phyloP scores from a whole-genome alignment of 1,139 yeast species.

The Scheffersomyces insectosa region DNA sequence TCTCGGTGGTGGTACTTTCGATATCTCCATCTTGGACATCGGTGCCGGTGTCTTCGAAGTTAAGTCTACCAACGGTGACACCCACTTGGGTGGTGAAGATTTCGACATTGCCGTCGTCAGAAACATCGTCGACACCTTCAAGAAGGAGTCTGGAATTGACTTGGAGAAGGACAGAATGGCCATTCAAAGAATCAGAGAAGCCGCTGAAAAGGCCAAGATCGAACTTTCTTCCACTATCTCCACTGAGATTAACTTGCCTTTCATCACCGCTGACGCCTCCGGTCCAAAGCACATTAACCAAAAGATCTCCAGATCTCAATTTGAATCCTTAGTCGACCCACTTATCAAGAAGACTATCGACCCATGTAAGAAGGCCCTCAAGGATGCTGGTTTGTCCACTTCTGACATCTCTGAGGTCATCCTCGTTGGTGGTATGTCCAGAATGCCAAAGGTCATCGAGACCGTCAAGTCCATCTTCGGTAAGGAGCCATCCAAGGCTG shows the following conservation, averaged over 20 bases:
- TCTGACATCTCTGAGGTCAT: slow-evolving; percentile 93
- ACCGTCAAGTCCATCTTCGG: slow-evolving; percentile 93
- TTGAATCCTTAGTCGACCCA: slow-evolving; percentile 87
- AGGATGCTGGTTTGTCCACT: slow-evolving; percentile 87
- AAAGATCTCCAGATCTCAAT: slow-evolving; percentile 89
- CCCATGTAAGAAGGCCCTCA: slow-evolving; percentile 97
- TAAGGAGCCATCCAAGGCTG: slow-evolving; percentile 96
- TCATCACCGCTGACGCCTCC: slow-evolving; percentile 92
- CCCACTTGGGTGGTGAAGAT: slow-evolving; percentile 92
- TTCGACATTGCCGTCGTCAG: slow-evolving; percentile 83
- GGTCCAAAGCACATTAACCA: slow-evolving; percentile 99
- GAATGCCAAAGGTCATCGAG: slow-evolving; percentile 99
- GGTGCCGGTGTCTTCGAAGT: slow-evolving; percentile 89
- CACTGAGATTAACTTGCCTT: slow-evolving; percentile 95
- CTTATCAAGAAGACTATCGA: slow-evolving; percentile 90
- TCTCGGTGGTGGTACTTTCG: slow-evolving; percentile 89
- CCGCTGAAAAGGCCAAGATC: slow-evolving; percentile 99
- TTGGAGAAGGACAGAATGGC: slow-evolving; percentile 95
- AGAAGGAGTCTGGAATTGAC: slow-evolving; percentile 89
- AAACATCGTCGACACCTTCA: slow-evolving; percentile 88
- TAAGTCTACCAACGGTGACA: slow-evolving; percentile 86
- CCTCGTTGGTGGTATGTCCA: slow-evolving; percentile 99
- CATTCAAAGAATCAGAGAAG: slow-evolving; percentile 98
- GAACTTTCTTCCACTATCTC: slow-evolving; percentile 92
- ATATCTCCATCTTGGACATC: slow-evolving; percentile 80